phyloP scores from a whole-genome alignment of 83 land plant genomes.

The Thuja plicata region DNA sequence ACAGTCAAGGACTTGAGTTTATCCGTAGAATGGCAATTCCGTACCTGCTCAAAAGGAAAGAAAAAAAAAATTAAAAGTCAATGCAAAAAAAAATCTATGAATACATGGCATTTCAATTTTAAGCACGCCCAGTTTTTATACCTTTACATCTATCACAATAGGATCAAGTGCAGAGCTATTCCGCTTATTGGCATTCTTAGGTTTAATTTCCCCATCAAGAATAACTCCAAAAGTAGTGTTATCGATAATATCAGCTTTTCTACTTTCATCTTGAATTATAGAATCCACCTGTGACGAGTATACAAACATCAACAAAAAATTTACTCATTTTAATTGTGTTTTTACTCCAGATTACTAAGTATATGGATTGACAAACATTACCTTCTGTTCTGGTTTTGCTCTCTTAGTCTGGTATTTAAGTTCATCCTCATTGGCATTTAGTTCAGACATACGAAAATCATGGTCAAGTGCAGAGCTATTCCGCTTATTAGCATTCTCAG shows the following conservation, averaged over 20 bases:
- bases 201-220: not conserved
- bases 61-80: not conserved
- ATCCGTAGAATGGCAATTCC: conserved; percentile 17
- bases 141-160: conserved; percentile 6
- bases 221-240: not conserved
- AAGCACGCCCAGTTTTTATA: not conserved
- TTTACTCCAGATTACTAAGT: not conserved
- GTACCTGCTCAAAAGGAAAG: conserved; percentile 14
- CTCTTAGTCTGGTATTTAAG: not conserved
- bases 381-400: conserved; percentile 7
- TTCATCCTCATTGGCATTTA: not conserved
- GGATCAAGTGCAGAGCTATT: not conserved
- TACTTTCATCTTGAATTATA: not conserved
- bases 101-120: not conserved
- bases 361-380: not conserved
- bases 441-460: not conserved
- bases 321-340: not conserved
- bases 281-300: not conserved
- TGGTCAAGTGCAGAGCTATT: conserved; percentile 3
- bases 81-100: not conserved
- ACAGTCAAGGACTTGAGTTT: conserved; percentile 29
- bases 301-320: not conserved
- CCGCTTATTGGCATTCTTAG: conserved; percentile 10
- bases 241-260: not conserved
- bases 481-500: conserved; percentile 8